Percentiles rank a stretch among this genome's conserved stretches.
Conservation (phyloP, 257 asterid genomes). For the Ballota nigra region DNA sequence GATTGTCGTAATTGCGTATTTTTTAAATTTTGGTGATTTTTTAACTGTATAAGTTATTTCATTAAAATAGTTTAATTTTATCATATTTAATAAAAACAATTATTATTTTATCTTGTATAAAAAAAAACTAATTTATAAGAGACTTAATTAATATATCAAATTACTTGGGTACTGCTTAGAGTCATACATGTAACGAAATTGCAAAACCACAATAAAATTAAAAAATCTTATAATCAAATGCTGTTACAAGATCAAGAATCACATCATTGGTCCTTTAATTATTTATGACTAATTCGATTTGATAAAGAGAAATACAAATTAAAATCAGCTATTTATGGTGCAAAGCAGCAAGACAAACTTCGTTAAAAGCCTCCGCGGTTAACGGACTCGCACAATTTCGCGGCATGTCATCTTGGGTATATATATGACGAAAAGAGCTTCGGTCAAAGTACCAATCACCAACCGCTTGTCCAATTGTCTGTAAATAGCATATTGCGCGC, state of each 20-base stretch:
- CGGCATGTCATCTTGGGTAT: constrained; percentile 15
- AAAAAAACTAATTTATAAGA: no score
- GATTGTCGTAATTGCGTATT: no score
- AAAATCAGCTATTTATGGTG: neutral
- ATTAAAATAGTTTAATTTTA: no score
- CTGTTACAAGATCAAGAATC: neutral
- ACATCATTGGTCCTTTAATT: neutral
- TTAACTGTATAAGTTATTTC: no score
- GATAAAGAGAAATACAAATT: neutral
- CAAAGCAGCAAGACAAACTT: neutral
- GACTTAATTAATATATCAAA: no score
- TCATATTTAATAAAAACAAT: no score
- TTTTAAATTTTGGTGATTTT: no score
- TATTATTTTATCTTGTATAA: no score
- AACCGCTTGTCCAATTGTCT: constrained; percentile 32
- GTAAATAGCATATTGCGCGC: neutral
- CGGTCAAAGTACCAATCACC: constrained; percentile 37
- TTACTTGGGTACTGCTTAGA: neutral
- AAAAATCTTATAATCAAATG: neutral
- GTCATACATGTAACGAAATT: no score
- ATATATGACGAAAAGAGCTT: constrained; percentile 16
- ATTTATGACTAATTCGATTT: neutral
- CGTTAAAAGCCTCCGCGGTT: neutral
- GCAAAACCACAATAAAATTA: neutral
- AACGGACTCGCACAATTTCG: neutral